Base-by-base conservation (phyloP, 2,329 filamentous ascomycete genomes). In the Sporothrix phasma region DNA sequence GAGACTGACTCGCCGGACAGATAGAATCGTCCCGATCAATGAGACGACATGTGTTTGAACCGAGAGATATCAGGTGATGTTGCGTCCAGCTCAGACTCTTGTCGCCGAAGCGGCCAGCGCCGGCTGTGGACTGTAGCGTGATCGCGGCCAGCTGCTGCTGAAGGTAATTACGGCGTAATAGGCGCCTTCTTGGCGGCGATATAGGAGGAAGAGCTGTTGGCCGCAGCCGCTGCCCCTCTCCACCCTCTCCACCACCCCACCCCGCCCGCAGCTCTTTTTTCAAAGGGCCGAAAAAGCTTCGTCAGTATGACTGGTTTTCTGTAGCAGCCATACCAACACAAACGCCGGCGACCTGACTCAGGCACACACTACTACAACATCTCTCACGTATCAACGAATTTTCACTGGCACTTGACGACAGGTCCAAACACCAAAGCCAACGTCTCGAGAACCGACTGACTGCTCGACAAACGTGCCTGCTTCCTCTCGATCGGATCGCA, bases 241-340 rank as follows among this genome's bases (percentile, higher is more conserved):
- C 31, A 56, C 53, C 54, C 54, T 37, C 37, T 22, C 26, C 54
- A 7, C 53, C 31, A 56, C 53, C 54, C 54, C 54, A n/a, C 54
- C 53, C 54, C 54, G 39, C 54, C 15, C 54, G 17, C 39, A 45
- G 54, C 39, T 59, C 54, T 11, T 43, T 58, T 39, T 45, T 58
- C 53, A 58, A 41, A 43, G 34, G 22, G 53, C 34, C 10, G 43
- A 59, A 59, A 61, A 61, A 47, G 58, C 41, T 61, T 47, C 47
- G 3, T 37, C 45, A 34, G 56, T 37, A 37, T 61, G 58, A 61
- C 58, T 61, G 58, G 26, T 24, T 61, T 47, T 46, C 34, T 19
- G 37, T 17, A 34, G 39, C 51, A 17, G 7, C 31, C 51, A 54
- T 37, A 54, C 49, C 37, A 54, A 54, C n/a, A 37, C 29, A 37